Percentiles rank a stretch among this genome's conserved stretches.
phyloP scores from a whole-genome alignment of 164 flowering plant genomes.

The Vitis cinerea region DNA sequence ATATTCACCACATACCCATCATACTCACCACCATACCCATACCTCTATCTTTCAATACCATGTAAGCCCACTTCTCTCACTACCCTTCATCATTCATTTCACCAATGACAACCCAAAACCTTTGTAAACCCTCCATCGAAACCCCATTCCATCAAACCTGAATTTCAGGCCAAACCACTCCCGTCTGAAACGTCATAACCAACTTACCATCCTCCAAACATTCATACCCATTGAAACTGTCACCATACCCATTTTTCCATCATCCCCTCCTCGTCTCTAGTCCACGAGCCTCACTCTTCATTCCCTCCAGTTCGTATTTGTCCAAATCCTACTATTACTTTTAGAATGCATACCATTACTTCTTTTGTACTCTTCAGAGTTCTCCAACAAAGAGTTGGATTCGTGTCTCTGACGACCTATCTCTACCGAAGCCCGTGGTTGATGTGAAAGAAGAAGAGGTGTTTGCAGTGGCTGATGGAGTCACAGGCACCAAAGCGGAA shows the following conservation, averaged over 20 bases:
- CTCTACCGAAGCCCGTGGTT: slow-evolving; percentile 1
- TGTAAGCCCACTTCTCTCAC: too few relatives aligned
- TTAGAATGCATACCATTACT: neutral
- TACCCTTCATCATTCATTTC: too few relatives aligned
- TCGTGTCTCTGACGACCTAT: slow-evolving; percentile 10
- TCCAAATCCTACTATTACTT: neutral
- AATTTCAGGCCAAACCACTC: too few relatives aligned
- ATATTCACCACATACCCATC: too few relatives aligned
- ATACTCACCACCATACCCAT: too few relatives aligned
- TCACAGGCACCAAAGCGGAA: slow-evolving; percentile 12
- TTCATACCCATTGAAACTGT: too few relatives aligned
- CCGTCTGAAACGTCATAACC: too few relatives aligned
- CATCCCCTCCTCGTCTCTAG: slow-evolving; percentile 7
- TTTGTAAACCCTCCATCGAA: too few relatives aligned
- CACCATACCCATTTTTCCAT: neutral
- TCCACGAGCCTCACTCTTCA: slow-evolving; percentile 6
- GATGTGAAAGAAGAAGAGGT: slow-evolving; percentile 6
- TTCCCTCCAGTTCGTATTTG: slow-evolving; percentile 12
- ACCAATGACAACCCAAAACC: too few relatives aligned
- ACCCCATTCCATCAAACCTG: too few relatives aligned
- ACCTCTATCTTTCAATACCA: too few relatives aligned
- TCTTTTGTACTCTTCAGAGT: slow-evolving; percentile 12
- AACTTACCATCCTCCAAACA: too few relatives aligned
- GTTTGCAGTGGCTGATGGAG: slow-evolving; percentile 11
- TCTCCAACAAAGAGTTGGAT: slow-evolving; percentile 9